A percentile compares a stretch with the other conserved stretches of the same genome.
phyloP scores from a whole-genome alignment of 176 grass and related monocot species.

The Zizania latifolia region DNA sequence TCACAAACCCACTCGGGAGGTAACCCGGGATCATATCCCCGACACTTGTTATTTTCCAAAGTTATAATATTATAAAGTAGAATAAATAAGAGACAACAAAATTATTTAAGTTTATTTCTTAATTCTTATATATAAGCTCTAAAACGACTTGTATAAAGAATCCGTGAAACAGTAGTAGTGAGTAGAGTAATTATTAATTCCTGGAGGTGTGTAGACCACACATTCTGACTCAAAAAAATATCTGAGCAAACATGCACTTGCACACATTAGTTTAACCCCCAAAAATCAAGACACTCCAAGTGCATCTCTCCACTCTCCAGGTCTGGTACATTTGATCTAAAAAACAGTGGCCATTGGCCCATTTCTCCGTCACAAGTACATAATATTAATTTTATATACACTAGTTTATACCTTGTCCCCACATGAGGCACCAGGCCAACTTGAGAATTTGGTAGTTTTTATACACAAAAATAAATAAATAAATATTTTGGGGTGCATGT shows the following conservation, averaged over 20 bases:
- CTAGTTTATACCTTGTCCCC: conserved; percentile 5
- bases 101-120: too few relatives aligned
- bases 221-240: neutral
- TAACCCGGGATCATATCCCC: too few relatives aligned
- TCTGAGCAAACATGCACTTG: conserved; percentile 26
- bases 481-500: neutral
- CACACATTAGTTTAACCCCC: neutral
- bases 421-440: neutral
- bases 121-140: too few relatives aligned
- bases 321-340: conserved; percentile 13
- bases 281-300: too few relatives aligned
- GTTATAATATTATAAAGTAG: too few relatives aligned
- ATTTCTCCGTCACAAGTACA: conserved; percentile 41
- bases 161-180: too few relatives aligned
- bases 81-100: too few relatives aligned
- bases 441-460: neutral
- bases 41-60: too few relatives aligned
- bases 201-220: conserved; percentile 6
- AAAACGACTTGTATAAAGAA: too few relatives aligned
- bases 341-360: conserved; percentile 20
- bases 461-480: neutral
- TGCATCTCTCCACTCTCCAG: conserved; percentile 3
- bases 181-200: neutral
- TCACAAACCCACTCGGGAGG: too few relatives aligned
- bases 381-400: neutral